Base-by-base conservation (phyloP, 352 stramenopile species). In the Elongisporangium prolatum region DNA sequence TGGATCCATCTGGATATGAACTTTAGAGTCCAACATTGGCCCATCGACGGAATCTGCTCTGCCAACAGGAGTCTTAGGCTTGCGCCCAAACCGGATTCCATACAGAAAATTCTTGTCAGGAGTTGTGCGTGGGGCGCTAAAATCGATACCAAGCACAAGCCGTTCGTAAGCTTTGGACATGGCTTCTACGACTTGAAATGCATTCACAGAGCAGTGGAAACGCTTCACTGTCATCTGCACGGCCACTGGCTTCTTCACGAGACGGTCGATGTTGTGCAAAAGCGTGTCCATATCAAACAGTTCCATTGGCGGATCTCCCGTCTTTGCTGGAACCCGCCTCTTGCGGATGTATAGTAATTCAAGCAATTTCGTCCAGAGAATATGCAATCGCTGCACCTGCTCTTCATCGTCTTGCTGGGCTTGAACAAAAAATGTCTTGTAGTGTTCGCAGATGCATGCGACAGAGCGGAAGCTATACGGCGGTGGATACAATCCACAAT, bases 51-150 rank as follows among this genome's bases (percentile, higher is more conserved):
- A 48, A 20, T 57, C 64, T 5, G 57, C 58, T 21, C 60, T 44
- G 4, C 34, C 34, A 17, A 17, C 34, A 17, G 34, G 34, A 44
- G 34, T 44, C 34, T 44, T 44, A 11, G 65, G 52, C 44, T 90
- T 93, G 34, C 84, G 75, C 10, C 84, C 84, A 38, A 93, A 80
- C 16, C 81, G 80, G 58, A 93, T 85, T 6, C 81, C 81, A 47
- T 90, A 91, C 21, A 90, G 66, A 53, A 87, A 80, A 9, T 57
- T 61, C 2, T 11, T 44, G 5, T 89, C 72, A 5, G 70, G 63
- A 18, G 71, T 70, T 14, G 68, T 65, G 5, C 74, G 75, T 18
- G 79, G 79, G 50, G 85, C 86, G 37, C 64, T 74, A 40, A 81
- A 86, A 60, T 89, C 78, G 1, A 88, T 78, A 4, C 80, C 82